phyloP scores from a whole-genome alignment of 2,329 filamentous ascomycete genomes.

The Didymella glomerata region DNA sequence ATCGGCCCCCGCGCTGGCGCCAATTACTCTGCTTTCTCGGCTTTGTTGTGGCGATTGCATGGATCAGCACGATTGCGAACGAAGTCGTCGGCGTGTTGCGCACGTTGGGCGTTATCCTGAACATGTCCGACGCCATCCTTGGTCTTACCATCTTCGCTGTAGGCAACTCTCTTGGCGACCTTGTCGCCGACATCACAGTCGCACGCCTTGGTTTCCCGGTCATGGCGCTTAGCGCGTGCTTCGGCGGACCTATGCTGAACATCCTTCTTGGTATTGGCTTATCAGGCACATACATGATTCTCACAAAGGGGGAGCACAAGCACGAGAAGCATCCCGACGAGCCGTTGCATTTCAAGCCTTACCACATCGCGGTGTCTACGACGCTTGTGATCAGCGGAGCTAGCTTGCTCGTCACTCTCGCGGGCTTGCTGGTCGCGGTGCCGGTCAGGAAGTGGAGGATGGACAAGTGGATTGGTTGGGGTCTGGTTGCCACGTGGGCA shows the following conservation, averaged over 20 bases:
- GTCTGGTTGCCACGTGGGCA: slow-evolving; percentile 80
- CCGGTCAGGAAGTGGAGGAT: slow-evolving; percentile 60
- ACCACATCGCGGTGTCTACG: slow-evolving; percentile 82
- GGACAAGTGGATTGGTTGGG: slow-evolving; percentile 70
- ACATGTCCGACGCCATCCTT: slow-evolving; percentile 93
- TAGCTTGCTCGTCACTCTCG: slow-evolving; percentile 81
- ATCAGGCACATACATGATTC: slow-evolving; percentile 86
- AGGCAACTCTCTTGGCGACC: slow-evolving; percentile 91
- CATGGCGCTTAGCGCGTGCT: slow-evolving; percentile 94
- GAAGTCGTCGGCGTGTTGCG: slow-evolving; percentile 97
- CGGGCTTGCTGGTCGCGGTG: slow-evolving; percentile 80
- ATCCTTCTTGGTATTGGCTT: slow-evolving; percentile 95
- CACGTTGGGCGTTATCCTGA: slow-evolving; percentile 86
- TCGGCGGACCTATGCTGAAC: slow-evolving; percentile 98
- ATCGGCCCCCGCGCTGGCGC: slow-evolving; percentile 75
- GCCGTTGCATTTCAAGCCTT: slow-evolving; percentile 74
- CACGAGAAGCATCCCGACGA: slow-evolving; percentile 73
- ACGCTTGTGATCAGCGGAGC: slow-evolving; percentile 85
- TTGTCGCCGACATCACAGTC: slow-evolving; percentile 94
- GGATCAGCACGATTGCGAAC: slow-evolving; percentile 95
- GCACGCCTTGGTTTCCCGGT: slow-evolving; percentile 93
- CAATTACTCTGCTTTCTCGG: slow-evolving; percentile 85
- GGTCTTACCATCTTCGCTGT: slow-evolving; percentile 96
- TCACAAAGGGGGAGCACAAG: slow-evolving; percentile 71
- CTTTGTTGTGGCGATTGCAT: slow-evolving; percentile 89